Evolutionary conservation across 805 yeast genomes (phyloP).

Genomic region (Cephaloascus albidus): DNA sequence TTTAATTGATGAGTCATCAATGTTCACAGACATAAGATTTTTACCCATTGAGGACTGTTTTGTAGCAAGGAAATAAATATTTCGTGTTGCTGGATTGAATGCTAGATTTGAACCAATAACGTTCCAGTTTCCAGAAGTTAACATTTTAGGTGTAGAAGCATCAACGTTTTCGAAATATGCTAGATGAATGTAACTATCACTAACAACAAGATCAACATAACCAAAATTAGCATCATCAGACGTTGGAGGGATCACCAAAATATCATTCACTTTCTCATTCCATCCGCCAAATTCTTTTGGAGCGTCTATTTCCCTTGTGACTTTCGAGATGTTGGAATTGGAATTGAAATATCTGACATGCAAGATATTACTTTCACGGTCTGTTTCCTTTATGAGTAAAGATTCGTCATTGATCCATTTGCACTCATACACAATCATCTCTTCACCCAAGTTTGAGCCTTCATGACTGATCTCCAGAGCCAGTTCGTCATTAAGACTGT

Average conservation of each 20-base stretch:
- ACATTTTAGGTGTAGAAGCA: constrained; percentile 26
- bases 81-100: constrained; percentile 35
- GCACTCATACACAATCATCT: constrained; percentile 51
- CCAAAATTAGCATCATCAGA: constrained; percentile 29
- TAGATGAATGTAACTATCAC: constrained; percentile 52
- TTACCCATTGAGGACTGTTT: constrained; percentile 45
- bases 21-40: constrained; percentile 44
- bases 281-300: constrained; percentile 36
- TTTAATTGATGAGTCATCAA: constrained; percentile 19
- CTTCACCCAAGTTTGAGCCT: constrained; percentile 25
- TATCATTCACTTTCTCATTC: constrained; percentile 42
- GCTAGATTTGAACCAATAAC: constrained; percentile 35
- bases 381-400: constrained; percentile 51
- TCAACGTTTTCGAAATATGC: constrained; percentile 45
- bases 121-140: constrained; percentile 32
- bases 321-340: constrained; percentile 14
- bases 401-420: constrained; percentile 44
- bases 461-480: constrained; percentile 6
- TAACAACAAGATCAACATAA: constrained; percentile 53
- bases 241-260: constrained; percentile 27
- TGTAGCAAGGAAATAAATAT: constrained; percentile 50
- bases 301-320: constrained; percentile 36
- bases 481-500: constrained; percentile 18
- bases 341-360: constrained; percentile 38
- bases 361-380: constrained; percentile 49